These are phyloP conservation scores for Lippia alba DNA, from an alignment of 305 asterid species.

Conservation along the genomic window DNA sequence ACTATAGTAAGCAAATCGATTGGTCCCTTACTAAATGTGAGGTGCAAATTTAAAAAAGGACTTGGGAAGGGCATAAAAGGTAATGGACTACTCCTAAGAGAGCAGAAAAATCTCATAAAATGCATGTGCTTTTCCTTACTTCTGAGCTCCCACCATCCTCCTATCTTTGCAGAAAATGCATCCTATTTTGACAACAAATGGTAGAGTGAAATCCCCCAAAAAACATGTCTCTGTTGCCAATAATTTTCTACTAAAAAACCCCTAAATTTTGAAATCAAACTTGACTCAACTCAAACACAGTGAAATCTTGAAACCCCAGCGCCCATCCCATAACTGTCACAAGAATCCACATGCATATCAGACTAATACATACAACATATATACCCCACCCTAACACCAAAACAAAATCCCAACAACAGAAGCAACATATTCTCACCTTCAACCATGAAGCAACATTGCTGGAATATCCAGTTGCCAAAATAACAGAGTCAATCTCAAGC, in stretches of 20 bases:
- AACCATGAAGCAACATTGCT: conserved; percentile 96
- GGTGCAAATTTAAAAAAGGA: too few species aligned
- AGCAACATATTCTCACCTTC: conserved; percentile 52
- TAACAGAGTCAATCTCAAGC: conserved; percentile 66
- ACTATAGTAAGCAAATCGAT: too few species aligned
- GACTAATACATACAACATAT: conserved; percentile 3
- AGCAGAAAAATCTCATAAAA: not conserved
- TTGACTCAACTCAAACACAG: conserved; percentile 39
- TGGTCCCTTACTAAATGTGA: too few species aligned
- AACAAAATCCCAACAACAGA: not conserved
- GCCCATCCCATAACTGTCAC: conserved; percentile 63
- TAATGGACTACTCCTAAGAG: not conserved
- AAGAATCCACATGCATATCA: conserved; percentile 36
- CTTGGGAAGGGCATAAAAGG: not conserved
- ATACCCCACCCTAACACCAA: not conserved
- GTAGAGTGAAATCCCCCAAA: not conserved
- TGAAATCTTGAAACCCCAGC: conserved; percentile 47
- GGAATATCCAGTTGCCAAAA: conserved; percentile 86
- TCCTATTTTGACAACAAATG: conserved; percentile 17
- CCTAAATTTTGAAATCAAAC: conserved; percentile 10
- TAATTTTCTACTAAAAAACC: not conserved
- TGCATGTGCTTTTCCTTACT: not conserved
- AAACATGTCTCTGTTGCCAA: conserved; percentile 6
- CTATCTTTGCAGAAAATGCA: conserved; percentile 33
- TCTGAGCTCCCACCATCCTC: conserved; percentile 18